phyloP scores from a whole-genome alignment of 1,284 basidiomycete genomes.

The Ceratobasidium sp. region DNA sequence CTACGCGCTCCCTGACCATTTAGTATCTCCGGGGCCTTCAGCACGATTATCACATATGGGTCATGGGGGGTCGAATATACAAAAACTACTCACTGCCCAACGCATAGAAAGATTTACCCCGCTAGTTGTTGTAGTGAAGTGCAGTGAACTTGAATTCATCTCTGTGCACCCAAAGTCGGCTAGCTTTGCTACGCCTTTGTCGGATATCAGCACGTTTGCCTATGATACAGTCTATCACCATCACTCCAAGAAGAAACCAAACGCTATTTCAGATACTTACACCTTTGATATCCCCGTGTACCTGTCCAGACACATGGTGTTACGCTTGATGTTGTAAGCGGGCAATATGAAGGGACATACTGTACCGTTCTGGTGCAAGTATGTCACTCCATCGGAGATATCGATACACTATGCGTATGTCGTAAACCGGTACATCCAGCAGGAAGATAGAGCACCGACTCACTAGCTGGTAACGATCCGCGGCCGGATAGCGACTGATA shows the following conservation, averaged over 20 bases:
- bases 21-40: neutral
- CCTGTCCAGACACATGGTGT: neutral
- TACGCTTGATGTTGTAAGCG: neutral
- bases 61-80: neutral
- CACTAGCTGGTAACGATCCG: constrained; percentile 22
- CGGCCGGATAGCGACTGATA: neutral
- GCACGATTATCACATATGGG: neutral
- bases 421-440: too few species aligned
- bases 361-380: neutral
- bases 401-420: neutral
- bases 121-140: neutral
- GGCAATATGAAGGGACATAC: neutral
- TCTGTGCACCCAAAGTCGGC: constrained; percentile 25
- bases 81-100: constrained; percentile 6
- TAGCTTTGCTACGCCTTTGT: neutral
- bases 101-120: neutral
- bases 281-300: constrained; percentile 15
- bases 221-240: neutral
- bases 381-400: neutral
- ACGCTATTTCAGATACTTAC: neutral
- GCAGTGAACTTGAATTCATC: neutral
- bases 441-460: too few species aligned
- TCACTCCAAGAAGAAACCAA: too few species aligned
- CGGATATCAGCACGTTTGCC: constrained; percentile 7
- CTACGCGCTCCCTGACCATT: neutral